These are phyloP conservation scores for Chrysanthemum lavandulifolium DNA, from an alignment of 129 eudicot genomes.

Conservation along the genomic window DNA sequence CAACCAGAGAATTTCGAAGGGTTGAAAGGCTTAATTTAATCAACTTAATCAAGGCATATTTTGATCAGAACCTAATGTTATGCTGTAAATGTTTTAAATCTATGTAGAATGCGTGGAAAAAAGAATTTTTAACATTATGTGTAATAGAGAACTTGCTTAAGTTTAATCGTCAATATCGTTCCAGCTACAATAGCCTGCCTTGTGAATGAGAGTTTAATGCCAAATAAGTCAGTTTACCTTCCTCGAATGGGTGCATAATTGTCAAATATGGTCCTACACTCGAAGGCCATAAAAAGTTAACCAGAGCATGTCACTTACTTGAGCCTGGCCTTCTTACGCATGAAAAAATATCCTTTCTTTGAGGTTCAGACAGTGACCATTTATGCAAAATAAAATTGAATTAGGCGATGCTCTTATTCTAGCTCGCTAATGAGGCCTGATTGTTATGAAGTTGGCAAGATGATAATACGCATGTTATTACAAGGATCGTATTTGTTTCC, in stretches of 20 bases:
- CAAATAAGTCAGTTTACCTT: not conserved
- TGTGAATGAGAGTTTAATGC: not conserved
- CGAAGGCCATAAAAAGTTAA: not conserved
- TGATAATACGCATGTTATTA: not conserved
- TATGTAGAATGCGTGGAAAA: not conserved
- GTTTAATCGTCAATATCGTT: not conserved
- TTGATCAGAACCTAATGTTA: not conserved
- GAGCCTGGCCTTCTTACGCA: not conserved
- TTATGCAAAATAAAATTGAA: not conserved
- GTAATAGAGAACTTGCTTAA: constrained; percentile 4
- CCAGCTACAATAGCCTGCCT: not conserved
- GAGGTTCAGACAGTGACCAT: not conserved
- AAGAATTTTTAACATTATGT: not conserved
- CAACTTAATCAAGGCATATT: not conserved
- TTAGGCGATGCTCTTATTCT: not conserved
- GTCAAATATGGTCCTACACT: not conserved
- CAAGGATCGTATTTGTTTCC: not conserved
- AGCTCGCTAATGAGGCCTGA: not conserved
- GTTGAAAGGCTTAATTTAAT: not conserved
- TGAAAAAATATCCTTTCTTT: not conserved
- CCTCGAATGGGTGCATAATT: not conserved
- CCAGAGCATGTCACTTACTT: not conserved
- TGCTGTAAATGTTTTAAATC: not conserved
- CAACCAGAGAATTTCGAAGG: not conserved
- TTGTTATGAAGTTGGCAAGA: not conserved